Conservation (phyloP, 116 monocot species). For the Dioscorea cayenensis region DNA sequence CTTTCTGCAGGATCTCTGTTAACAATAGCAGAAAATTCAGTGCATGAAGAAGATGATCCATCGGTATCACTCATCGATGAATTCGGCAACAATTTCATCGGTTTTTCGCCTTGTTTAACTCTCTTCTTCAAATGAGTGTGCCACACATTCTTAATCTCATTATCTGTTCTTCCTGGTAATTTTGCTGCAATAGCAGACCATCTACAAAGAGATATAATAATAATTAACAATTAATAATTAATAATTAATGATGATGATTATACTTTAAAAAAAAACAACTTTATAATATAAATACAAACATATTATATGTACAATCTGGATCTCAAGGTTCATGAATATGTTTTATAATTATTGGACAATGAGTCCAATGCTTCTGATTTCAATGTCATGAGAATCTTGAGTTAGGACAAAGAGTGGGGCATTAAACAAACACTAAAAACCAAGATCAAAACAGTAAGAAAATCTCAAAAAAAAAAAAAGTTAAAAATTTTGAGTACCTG, state of each 20-base stretch:
- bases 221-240: no score
- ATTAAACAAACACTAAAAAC: no score
- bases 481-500: background rate
- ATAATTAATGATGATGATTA: no score
- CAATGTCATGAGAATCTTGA: no score
- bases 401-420: no score
- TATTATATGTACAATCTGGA: no score
- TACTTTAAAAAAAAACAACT: no score
- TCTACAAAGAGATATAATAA: background rate
- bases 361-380: no score
- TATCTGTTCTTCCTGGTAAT: background rate
- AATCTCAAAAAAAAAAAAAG: background rate
- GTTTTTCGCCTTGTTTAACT: background rate
- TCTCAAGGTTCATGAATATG: no score
- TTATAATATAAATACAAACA: no score
- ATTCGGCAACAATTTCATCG: background rate
- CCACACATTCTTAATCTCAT: constrained; percentile 2
- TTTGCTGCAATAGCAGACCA: background rate
- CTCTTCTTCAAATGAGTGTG: constrained; percentile 1
- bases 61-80: no score
- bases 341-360: no score
- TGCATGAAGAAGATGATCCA: background rate
- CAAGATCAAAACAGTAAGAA: background rate
- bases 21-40: background rate
- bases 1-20: background rate